These are phyloP conservation scores for Trichoderma atrobrunneum DNA, from an alignment of 2,329 filamentous ascomycete genomes.

Conservation along the genomic window DNA sequence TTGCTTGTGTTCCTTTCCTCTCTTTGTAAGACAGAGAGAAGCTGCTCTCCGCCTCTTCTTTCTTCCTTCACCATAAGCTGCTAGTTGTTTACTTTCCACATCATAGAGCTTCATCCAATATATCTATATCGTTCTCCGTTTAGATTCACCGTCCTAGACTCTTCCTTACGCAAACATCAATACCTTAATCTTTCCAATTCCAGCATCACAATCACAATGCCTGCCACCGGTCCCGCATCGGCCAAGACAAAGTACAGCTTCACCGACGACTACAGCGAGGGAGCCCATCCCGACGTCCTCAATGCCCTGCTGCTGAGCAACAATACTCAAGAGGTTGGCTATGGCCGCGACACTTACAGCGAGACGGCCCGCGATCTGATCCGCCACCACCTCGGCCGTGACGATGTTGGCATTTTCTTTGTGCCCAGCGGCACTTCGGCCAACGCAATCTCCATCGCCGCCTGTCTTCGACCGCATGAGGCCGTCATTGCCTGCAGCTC, in stretches of 20 bases:
- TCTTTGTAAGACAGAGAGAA: background rate
- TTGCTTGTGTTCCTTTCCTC: background rate
- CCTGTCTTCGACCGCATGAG: constrained; percentile 49
- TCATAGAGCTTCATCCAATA: background rate
- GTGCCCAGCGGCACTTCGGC: constrained; percentile 52
- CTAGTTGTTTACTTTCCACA: background rate
- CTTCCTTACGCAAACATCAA: background rate
- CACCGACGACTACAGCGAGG: constrained; percentile 52
- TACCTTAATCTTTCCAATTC: background rate
- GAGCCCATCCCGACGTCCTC: constrained; percentile 48
- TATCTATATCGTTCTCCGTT: background rate
- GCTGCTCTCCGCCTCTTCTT: background rate
- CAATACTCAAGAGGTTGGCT: constrained; percentile 44
- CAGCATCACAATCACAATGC: background rate
- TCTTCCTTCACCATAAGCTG: background rate
- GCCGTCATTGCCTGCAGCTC: constrained; percentile 50
- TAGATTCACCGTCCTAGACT: background rate
- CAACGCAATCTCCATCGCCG: constrained; percentile 51
- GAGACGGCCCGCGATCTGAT: constrained; percentile 42
- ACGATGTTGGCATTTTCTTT: constrained; percentile 48
- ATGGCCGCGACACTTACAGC: constrained; percentile 46
- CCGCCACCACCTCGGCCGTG: constrained; percentile 34
- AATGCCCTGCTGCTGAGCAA: constrained; percentile 46
- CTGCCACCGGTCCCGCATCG: background rate
- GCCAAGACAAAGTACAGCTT: constrained; percentile 41